These are phyloP conservation scores for Blastomyces parvus DNA, from an alignment of 2,329 filamentous ascomycete species.

Conservation along the genomic window DNA sequence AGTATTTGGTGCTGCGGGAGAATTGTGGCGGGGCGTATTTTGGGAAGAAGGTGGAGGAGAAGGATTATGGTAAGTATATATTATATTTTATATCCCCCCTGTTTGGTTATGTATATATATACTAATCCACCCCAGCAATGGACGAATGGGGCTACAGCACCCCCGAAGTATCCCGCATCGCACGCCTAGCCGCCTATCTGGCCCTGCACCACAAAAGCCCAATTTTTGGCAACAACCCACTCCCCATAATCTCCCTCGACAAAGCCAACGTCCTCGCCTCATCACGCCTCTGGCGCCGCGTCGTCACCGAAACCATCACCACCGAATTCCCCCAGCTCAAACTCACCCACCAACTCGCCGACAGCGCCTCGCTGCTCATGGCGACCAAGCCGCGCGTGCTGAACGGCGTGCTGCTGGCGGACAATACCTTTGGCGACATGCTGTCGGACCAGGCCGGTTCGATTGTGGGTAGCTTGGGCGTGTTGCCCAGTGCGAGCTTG, in stretches of 20 bases:
- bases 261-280: slow-evolving; percentile 92
- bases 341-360: slow-evolving; percentile 77
- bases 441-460: slow-evolving; percentile 85
- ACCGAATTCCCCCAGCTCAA: slow-evolving; percentile 76
- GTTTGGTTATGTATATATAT: not conserved
- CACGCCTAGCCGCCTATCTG: slow-evolving; percentile 65
- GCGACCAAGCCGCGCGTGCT: slow-evolving; percentile 75
- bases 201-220: slow-evolving; percentile 63
- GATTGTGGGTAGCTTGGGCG: slow-evolving; percentile 75
- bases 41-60: slow-evolving; percentile 31
- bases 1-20: slow-evolving; percentile 55
- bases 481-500: slow-evolving; percentile 76
- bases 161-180: slow-evolving; percentile 71
- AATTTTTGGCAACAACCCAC: slow-evolving; percentile 25
- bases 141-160: slow-evolving; percentile 81
- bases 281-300: slow-evolving; percentile 73
- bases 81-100: slow-evolving; percentile 17
- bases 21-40: slow-evolving; percentile 38
- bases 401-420: slow-evolving; percentile 80
- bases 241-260: slow-evolving; percentile 70
- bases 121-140: slow-evolving; percentile 42
- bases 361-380: slow-evolving; percentile 84
- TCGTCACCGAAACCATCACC: slow-evolving; percentile 67
- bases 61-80: slow-evolving; percentile 25
- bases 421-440: slow-evolving; percentile 88